Conservation (phyloP, 257 asterid species). For the Nicotiana benthamiana region DNA sequence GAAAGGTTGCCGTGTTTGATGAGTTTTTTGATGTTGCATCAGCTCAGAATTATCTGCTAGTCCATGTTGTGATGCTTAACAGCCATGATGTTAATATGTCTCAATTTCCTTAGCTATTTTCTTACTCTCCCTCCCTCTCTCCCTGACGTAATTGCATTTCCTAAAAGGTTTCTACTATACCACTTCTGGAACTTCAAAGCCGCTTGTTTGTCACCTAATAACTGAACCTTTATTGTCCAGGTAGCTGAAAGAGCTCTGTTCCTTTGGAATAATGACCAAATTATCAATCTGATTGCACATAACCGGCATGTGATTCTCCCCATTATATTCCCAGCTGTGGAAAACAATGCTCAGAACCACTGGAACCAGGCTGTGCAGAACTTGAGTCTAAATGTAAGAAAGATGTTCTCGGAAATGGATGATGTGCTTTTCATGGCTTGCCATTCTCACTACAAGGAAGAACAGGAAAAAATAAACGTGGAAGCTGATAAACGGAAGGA, state of each 20-base stretch:
- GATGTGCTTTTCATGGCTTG: constrained; percentile 45
- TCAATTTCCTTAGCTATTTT: background rate
- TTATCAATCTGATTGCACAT: constrained; percentile 53
- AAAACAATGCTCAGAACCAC: constrained; percentile 53
- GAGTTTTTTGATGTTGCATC: background rate
- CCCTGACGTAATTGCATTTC: background rate
- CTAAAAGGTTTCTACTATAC: background rate
- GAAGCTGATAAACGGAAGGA: constrained; percentile 39
- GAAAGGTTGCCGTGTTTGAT: background rate
- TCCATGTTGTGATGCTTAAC: background rate
- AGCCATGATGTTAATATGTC: background rate
- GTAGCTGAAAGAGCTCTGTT: constrained; percentile 78
- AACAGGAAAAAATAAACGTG: constrained; percentile 28
- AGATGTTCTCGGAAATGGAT: constrained; percentile 70
- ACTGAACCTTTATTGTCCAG: constrained; percentile 17
- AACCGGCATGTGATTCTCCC: constrained; percentile 75
- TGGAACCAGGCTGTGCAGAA: constrained; percentile 79
- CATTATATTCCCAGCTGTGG: constrained; percentile 66
- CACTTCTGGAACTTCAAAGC: background rate
- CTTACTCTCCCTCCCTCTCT: background rate
- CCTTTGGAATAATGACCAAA: constrained; percentile 32
- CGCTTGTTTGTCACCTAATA: background rate
- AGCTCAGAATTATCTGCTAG: background rate
- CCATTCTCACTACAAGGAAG: constrained; percentile 48
- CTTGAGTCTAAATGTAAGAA: constrained; percentile 56